Percentiles rank a stretch among this genome's conserved stretches.
Evolutionary conservation across 257 asterid genomes (phyloP).

Genomic region (Anisodus acutangulus): DNA sequence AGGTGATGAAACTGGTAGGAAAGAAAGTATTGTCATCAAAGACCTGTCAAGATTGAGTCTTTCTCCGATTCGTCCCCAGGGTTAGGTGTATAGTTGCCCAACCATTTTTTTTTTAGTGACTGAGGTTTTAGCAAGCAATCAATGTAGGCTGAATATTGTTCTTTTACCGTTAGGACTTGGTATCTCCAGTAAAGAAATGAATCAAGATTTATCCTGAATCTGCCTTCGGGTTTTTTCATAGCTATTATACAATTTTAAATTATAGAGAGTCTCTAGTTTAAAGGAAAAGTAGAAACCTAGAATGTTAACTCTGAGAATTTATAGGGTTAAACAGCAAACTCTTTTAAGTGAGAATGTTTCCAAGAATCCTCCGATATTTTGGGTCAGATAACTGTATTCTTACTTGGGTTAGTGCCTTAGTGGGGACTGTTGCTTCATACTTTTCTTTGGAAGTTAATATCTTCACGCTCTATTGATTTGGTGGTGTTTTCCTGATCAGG

Average conservation of each 20-base stretch:
- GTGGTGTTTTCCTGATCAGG: slow-evolving; percentile 44
- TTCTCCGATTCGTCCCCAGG: not conserved
- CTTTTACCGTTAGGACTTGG: not conserved
- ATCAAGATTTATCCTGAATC: not conserved
- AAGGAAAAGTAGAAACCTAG: not conserved
- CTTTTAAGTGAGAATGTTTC: not conserved
- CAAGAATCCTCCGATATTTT: not conserved
- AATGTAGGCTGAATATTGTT: not conserved
- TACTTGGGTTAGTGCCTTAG: not conserved
- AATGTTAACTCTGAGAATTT: slow-evolving; percentile 4
- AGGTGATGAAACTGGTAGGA: not conserved
- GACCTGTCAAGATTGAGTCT: not conserved
- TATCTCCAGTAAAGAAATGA: not conserved
- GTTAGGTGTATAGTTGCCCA: not conserved
- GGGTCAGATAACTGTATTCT: slow-evolving; percentile 12
- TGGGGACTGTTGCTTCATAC: not conserved
- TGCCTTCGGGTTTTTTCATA: not conserved
- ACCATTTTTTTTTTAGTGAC: not conserved
- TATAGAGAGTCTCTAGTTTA: not conserved
- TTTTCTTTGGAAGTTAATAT: not conserved
- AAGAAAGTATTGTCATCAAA: not conserved
- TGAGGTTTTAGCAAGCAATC: not conserved
- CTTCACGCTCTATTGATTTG: not conserved
- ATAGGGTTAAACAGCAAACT: not conserved
- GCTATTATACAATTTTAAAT: not conserved